These are phyloP conservation scores for Fusarium austroafricanum DNA, from an alignment of 2,329 filamentous ascomycete genomes.

Conservation along the genomic window DNA sequence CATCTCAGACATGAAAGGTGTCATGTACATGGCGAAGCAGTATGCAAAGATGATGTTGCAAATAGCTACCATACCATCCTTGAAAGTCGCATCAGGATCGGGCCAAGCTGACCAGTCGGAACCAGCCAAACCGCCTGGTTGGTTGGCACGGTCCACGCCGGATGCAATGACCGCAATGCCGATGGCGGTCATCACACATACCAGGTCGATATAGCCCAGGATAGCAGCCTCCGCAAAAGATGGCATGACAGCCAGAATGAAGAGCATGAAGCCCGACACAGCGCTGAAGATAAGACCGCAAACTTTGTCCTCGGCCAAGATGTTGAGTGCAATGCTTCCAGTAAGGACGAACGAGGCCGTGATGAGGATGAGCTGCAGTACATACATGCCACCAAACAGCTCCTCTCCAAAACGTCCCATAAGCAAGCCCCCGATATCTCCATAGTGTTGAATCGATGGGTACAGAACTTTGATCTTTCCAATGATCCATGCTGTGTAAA, in stretches of 20 bases:
- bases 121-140: conserved; percentile 8
- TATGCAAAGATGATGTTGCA: conserved; percentile 76
- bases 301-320: conserved; percentile 63
- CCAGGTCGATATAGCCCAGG: conserved; percentile 44
- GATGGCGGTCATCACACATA: conserved; percentile 61
- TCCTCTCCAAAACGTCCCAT: conserved; percentile 67
- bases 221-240: conserved; percentile 50
- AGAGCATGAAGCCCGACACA: conserved; percentile 54
- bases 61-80: conserved; percentile 66
- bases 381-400: conserved; percentile 66
- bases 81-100: conserved; percentile 55
- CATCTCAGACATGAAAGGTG: conserved; percentile 60
- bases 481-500: conserved; percentile 56
- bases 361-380: conserved; percentile 72
- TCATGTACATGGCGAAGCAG: conserved; percentile 59
- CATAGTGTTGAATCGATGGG: conserved; percentile 70
- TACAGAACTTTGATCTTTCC: conserved; percentile 55
- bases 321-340: conserved; percentile 73
- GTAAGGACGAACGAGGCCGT: conserved; percentile 74
- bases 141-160: conserved; percentile 53
- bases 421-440: conserved; percentile 72
- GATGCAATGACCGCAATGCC: conserved; percentile 72
- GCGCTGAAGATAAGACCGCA: conserved; percentile 55
- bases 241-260: conserved; percentile 56
- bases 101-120: conserved; percentile 55